Evolutionary conservation across 345 rosid species (phyloP).

Genomic region (Microthlaspi erraticum): DNA sequence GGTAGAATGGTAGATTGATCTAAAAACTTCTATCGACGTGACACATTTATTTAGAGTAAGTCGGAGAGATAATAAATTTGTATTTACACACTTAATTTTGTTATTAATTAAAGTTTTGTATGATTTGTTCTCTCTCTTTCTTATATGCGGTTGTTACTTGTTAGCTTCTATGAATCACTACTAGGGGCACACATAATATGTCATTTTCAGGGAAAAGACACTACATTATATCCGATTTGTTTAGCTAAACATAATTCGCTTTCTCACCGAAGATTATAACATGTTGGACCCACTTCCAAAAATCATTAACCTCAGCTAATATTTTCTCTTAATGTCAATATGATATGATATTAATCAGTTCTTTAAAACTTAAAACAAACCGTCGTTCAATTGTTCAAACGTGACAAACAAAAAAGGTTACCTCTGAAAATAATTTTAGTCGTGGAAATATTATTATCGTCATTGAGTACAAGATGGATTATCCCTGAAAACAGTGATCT

Average conservation of each 20-base stretch:
- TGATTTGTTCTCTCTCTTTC: neutral
- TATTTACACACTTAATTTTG: neutral
- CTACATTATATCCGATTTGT: constrained; percentile 16
- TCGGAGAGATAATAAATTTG: neutral
- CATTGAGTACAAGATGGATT: too few species aligned
- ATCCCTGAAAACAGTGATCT: too few species aligned
- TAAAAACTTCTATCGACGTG: neutral
- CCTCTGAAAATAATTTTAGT: too few species aligned
- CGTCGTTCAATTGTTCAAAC: too few species aligned
- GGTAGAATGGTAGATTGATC: neutral
- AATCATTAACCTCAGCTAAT: constrained; percentile 15
- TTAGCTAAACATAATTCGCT: constrained; percentile 11
- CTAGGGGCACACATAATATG: constrained; percentile 17
- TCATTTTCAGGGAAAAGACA: constrained; percentile 25
- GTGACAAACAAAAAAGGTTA: too few species aligned
- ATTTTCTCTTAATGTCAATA: constrained; percentile 1
- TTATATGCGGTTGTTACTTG: constrained; percentile 30
- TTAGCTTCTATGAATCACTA: constrained; percentile 15
- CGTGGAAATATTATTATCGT: too few species aligned
- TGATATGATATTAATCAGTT: neutral
- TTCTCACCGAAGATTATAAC: constrained; percentile 22
- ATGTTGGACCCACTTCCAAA: constrained; percentile 25
- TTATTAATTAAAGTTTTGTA: neutral
- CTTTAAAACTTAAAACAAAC: neutral
- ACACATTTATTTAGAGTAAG: constrained; percentile 6